Percentiles rank a stretch among this genome's conserved stretches.
These are phyloP conservation scores for Daucus carota DNA, from an alignment of 129 eudicot species.

Conservation along the genomic window DH1_v3.0 NC_030386.2:37396001-37396500, in stretches of 20 bases:
- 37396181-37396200: constrained; percentile 4
- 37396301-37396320: neutral
- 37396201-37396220: constrained; percentile 3
- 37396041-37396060: neutral
- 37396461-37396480: constrained; percentile 34
- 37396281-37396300: neutral
- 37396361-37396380: neutral
- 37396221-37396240: neutral
- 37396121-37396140: neutral
- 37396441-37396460: neutral
- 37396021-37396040: too few relatives aligned
- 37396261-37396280: constrained; percentile 1
- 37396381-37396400: constrained; percentile 4
- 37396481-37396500: constrained; percentile 37
- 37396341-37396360: neutral
- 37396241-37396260: neutral
- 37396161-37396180: neutral
- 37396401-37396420: neutral
- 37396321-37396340: neutral
- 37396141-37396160: neutral
- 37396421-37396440: neutral
- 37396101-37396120: neutral
- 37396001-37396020: too few relatives aligned
- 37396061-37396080: neutral
- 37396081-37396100: neutral